phyloP scores from a whole-genome alignment of 2,329 filamentous ascomycete genomes.

The Neonectria ditissima region DNA sequence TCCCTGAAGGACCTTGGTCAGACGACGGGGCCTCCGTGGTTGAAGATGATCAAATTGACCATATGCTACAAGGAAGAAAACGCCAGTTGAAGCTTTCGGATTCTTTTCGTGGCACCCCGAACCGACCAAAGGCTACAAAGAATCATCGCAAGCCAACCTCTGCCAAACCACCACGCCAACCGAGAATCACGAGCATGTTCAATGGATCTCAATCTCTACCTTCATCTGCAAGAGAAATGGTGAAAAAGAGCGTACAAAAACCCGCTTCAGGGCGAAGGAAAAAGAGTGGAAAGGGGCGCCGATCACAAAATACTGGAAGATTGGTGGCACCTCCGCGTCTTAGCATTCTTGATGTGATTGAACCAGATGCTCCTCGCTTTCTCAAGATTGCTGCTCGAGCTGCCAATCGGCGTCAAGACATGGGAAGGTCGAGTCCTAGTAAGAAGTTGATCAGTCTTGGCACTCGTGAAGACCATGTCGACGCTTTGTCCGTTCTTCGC shows the following conservation, averaged over 20 bases:
- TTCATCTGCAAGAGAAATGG: conserved; percentile 22
- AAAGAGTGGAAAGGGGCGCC: conserved; percentile 22
- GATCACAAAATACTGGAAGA: conserved; percentile 16
- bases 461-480: conserved; percentile 69
- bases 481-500: conserved; percentile 64
- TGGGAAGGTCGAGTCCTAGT: conserved; percentile 67
- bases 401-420: conserved; percentile 58
- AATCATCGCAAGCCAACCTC: conserved; percentile 37
- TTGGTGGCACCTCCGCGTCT: conserved; percentile 57
- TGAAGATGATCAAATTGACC: conserved; percentile 65
- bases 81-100: conserved; percentile 50
- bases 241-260: conserved; percentile 36
- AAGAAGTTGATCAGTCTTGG: conserved; percentile 71
- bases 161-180: conserved; percentile 42
- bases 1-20: conserved; percentile 25
- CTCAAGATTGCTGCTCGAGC: conserved; percentile 71
- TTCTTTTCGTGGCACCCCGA: conserved; percentile 42
- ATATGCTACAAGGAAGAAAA: conserved; percentile 60
- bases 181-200: conserved; percentile 49
- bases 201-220: conserved; percentile 21
- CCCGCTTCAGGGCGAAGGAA: conserved; percentile 16
- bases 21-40: conserved; percentile 54
- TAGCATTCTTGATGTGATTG: conserved; percentile 71
- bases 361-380: conserved; percentile 65
- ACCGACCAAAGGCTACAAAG: conserved; percentile 39